phyloP scores from a whole-genome alignment of 805 yeast genomes.

The Saccharomycopsis synnaedendra region DNA sequence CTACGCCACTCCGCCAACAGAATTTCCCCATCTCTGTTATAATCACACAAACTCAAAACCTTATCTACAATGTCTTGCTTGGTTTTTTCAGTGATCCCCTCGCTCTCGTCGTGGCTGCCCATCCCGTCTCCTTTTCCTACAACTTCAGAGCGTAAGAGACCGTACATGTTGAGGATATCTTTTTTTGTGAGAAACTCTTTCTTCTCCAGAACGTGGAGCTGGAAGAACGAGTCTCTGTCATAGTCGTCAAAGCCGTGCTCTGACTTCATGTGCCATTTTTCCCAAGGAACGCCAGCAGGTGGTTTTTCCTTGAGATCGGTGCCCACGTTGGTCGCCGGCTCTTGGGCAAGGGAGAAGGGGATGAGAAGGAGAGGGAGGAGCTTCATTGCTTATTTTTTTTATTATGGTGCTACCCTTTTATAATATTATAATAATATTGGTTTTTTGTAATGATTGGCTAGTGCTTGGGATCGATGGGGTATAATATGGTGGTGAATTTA shows the following conservation, averaged over 20 bases:
- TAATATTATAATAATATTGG: too few relatives aligned
- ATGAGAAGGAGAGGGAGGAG: too few relatives aligned
- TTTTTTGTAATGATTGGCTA: too few relatives aligned
- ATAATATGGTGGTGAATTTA: too few relatives aligned
- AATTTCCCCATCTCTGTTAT: slow-evolving; percentile 52
- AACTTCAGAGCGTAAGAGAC: slow-evolving; percentile 56
- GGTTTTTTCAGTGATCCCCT: slow-evolving; percentile 42
- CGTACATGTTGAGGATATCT: slow-evolving; percentile 76
- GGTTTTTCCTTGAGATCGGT: slow-evolving; percentile 24
- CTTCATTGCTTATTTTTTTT: too few relatives aligned
- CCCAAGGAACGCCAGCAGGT: slow-evolving; percentile 58
- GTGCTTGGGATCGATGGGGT: too few relatives aligned
- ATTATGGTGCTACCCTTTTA: too few relatives aligned
- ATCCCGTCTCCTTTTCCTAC: slow-evolving; percentile 87
- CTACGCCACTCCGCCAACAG: slow-evolving; percentile 58
- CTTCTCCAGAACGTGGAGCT: slow-evolving; percentile 60
- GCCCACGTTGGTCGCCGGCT: slow-evolving; percentile 9
- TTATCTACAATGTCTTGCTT: slow-evolving; percentile 42
- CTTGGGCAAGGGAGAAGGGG: background rate
- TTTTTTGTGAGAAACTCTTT: slow-evolving; percentile 41
- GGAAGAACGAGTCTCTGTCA: slow-evolving; percentile 68
- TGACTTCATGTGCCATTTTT: slow-evolving; percentile 80
- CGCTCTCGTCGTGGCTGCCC: slow-evolving; percentile 66
- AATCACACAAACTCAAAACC: slow-evolving; percentile 48
- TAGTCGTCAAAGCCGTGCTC: slow-evolving; percentile 74